Evolutionary conservation across 2,329 filamentous ascomycete genomes (phyloP).

Genomic region (Albifimbria verrucaria): DNA sequence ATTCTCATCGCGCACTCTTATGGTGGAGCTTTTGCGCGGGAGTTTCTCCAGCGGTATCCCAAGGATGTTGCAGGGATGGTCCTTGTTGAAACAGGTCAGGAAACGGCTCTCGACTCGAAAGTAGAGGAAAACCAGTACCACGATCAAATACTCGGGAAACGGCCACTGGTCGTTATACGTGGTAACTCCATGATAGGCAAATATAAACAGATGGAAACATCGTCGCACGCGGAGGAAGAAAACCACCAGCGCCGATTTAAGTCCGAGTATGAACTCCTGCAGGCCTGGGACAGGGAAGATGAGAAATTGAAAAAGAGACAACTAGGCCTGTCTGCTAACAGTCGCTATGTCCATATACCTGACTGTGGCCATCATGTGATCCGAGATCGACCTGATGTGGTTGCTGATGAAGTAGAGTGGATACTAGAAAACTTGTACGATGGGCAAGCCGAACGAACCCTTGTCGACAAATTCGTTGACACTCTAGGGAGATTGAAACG

Average conservation of each 20-base stretch:
- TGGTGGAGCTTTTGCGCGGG: constrained; percentile 14
- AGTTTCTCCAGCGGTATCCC: constrained; percentile 11
- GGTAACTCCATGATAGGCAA: constrained; percentile 15
- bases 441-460: not conserved
- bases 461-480: too few species aligned
- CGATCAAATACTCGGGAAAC: constrained; percentile 7
- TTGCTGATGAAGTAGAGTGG: constrained; percentile 11
- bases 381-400: constrained; percentile 10
- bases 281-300: constrained; percentile 13
- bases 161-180: constrained; percentile 14
- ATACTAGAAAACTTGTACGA: not conserved
- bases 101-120: constrained; percentile 10
- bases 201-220: constrained; percentile 6
- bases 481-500: too few species aligned
- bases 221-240: not conserved
- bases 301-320: constrained; percentile 16
- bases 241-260: too few species aligned
- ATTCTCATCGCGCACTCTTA: constrained; percentile 16
- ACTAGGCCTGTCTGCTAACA: constrained; percentile 10
- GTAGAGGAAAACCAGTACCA: constrained; percentile 14
- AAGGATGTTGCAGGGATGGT: constrained; percentile 14
- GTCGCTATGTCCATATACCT: constrained; percentile 14
- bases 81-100: constrained; percentile 18
- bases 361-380: constrained; percentile 16
- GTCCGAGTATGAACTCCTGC: constrained; percentile 11